Conservation (phyloP, 768 basidiomycete species). For the Cubamyces lactineus region DNA sequence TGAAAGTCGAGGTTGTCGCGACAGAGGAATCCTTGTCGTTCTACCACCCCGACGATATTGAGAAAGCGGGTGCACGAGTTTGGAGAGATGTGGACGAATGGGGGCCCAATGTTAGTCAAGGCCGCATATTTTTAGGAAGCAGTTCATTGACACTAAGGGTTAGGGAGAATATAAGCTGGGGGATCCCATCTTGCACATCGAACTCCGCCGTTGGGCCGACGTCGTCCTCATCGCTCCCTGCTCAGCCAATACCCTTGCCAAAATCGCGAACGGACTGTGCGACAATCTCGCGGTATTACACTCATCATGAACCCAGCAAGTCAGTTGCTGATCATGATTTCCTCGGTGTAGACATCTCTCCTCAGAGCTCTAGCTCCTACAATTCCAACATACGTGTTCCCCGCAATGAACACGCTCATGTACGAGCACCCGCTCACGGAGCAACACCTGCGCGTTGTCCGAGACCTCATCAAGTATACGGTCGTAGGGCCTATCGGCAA, state of each 20-base stretch:
- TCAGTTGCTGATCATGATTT: too few relatives aligned
- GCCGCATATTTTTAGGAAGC: too few relatives aligned
- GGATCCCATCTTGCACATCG: conserved; percentile 95
- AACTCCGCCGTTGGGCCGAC: conserved; percentile 93
- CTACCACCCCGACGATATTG: conserved; percentile 60
- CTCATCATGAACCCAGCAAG: too few relatives aligned
- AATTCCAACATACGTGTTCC: conserved; percentile 89
- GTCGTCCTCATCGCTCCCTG: conserved; percentile 94
- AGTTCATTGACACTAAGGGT: too few relatives aligned
- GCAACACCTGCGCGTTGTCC: conserved; percentile 76
- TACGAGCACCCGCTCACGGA: conserved; percentile 91
- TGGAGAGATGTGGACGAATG: conserved; percentile 96
- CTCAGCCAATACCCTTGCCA: conserved; percentile 95
- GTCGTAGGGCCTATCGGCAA: conserved; percentile 91
- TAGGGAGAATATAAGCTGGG: conserved; percentile 78
- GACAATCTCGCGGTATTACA: conserved; percentile 95
- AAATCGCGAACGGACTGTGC: conserved; percentile 86
- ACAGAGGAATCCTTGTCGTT: conserved; percentile 81
- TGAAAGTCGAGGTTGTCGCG: conserved; percentile 82
- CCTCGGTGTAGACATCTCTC: conserved; percentile 65
- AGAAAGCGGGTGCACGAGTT: conserved; percentile 57
- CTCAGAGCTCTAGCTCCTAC: conserved; percentile 82
- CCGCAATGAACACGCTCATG: conserved; percentile 99
- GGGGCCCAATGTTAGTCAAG: conserved; percentile 57
- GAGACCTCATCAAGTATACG: conserved; percentile 76